These are phyloP conservation scores for Lasiosphaeria ovina DNA, from an alignment of 495 filamentous ascomycete genomes.

Conservation along the genomic window DNA sequence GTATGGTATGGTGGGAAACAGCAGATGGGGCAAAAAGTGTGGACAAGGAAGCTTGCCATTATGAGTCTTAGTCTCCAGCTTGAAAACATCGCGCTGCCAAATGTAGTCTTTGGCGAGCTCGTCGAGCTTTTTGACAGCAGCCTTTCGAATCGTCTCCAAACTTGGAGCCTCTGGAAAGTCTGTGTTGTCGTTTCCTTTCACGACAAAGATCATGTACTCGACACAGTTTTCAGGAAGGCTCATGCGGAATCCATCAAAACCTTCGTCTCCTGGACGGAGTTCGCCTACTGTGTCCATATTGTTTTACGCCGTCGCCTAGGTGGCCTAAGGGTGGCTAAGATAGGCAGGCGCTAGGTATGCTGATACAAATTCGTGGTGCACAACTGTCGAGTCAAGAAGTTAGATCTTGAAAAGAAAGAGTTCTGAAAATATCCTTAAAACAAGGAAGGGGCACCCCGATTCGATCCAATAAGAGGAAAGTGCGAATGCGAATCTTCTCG, in stretches of 20 bases:
- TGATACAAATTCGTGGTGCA: no score
- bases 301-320: neutral
- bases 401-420: no score
- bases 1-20: neutral
- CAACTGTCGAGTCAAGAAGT: no score
- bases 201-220: conserved; percentile 77
- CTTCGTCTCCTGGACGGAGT: conserved; percentile 37
- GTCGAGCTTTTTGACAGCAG: conserved; percentile 60
- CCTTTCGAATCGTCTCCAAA: conserved; percentile 69
- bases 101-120: conserved; percentile 77
- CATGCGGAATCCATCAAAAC: conserved; percentile 65
- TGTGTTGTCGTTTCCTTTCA: conserved; percentile 55
- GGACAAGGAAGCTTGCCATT: conserved; percentile 46
- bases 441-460: no score
- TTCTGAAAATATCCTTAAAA: no score
- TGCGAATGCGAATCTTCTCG: no score
- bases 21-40: neutral
- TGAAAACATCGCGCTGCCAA: conserved; percentile 86
- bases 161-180: conserved; percentile 35
- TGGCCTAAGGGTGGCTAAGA: no score
- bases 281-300: conserved; percentile 25
- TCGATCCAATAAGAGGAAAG: no score
- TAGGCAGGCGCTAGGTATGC: no score
- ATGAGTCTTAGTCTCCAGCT: conserved; percentile 54
- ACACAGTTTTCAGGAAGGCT: conserved; percentile 81